Conservation (phyloP, 2,329 filamentous ascomycete genomes). For the Rosellinia necatrix region DNA sequence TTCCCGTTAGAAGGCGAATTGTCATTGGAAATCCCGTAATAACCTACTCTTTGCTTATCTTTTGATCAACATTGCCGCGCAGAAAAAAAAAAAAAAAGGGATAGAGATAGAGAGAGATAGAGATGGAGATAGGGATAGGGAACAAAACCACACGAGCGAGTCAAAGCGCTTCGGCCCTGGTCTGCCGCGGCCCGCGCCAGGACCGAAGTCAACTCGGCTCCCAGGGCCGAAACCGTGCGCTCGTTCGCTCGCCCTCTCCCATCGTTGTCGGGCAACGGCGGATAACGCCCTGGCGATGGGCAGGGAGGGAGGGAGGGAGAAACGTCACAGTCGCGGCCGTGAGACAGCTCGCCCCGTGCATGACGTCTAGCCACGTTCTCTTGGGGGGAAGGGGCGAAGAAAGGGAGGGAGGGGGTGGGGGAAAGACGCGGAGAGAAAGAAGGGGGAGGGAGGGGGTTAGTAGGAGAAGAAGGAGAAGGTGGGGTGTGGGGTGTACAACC, state of each 20-base stretch:
- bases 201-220: constrained; percentile 20
- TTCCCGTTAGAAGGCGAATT: too few species aligned
- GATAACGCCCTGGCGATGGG: constrained; percentile 4
- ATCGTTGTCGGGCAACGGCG: constrained; percentile 7
- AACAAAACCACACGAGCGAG: neutral
- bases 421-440: too few species aligned
- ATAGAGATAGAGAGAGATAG: neutral
- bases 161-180: constrained; percentile 11
- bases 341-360: constrained; percentile 6
- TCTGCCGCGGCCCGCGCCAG: constrained; percentile 11
- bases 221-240: constrained; percentile 20
- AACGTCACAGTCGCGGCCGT: constrained; percentile 12
- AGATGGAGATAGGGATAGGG: neutral
- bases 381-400: neutral
- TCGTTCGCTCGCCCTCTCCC: neutral
- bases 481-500: too few species aligned
- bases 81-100: too few species aligned
- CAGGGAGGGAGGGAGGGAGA: constrained; percentile 10
- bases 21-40: too few species aligned
- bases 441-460: too few species aligned
- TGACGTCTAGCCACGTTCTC: constrained; percentile 26
- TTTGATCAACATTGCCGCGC: too few species aligned
- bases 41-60: too few species aligned
- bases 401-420: too few species aligned
- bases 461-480: too few species aligned